A percentile compares a stretch with the other conserved stretches of the same genome.
Conservation (phyloP, 2,329 filamentous ascomycete genomes). For the Exophiala phaeomuriformis region DNA sequence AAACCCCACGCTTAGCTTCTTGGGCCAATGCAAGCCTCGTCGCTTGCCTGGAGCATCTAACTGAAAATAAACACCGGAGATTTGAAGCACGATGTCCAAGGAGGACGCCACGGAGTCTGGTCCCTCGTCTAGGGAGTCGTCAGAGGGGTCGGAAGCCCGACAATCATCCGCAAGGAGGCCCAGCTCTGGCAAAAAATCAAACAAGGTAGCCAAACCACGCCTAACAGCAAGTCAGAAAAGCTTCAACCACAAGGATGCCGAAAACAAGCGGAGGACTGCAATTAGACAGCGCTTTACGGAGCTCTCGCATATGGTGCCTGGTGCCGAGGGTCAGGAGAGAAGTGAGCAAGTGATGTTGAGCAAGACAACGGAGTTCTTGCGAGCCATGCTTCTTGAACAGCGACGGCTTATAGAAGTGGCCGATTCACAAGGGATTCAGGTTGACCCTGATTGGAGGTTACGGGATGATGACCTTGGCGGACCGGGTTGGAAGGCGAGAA, state of each 20-base stretch:
- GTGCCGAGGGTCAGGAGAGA: conserved; percentile 71
- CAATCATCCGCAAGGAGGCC: conserved; percentile 1
- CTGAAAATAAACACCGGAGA: neutral
- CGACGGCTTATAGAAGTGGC: conserved; percentile 47
- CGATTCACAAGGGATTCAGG: conserved; percentile 15
- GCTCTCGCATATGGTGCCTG: conserved; percentile 71
- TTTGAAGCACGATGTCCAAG: conserved; percentile 15
- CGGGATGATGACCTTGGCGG: conserved; percentile 24
- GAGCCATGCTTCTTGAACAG: conserved; percentile 53
- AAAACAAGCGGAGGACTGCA: conserved; percentile 59
- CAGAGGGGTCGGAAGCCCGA: conserved; percentile 8
- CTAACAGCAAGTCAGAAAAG: conserved; percentile 65
- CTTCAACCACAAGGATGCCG: conserved; percentile 63
- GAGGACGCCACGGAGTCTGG: conserved; percentile 19
- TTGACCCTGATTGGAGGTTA: conserved; percentile 13
- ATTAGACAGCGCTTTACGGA: conserved; percentile 80
- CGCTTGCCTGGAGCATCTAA: too few relatives aligned
- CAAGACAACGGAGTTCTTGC: conserved; percentile 60
- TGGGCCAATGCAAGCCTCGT: too few relatives aligned
- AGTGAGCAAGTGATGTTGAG: conserved; percentile 80
- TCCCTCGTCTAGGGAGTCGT: conserved; percentile 12
- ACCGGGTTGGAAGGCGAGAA: conserved; percentile 17
- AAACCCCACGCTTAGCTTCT: too few relatives aligned
- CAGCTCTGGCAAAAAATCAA: conserved; percentile 18
- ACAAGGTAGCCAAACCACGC: conserved; percentile 50